Conservation (phyloP, 2,329 filamentous ascomycete genomes). For the Calonectria henricotiae region DNA sequence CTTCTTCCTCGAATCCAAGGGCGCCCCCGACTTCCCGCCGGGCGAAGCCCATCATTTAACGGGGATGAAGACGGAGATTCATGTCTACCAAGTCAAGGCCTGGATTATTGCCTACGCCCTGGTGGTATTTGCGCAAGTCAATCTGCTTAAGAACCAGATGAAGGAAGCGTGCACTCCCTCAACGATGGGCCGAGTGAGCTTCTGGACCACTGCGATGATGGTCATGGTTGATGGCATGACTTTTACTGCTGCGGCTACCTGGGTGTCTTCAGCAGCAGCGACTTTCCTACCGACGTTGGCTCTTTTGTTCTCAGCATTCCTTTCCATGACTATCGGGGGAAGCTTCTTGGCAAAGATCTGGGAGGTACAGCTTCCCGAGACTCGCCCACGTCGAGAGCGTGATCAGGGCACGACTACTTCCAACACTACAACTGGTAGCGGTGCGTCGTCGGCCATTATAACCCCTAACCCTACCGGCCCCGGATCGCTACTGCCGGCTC, state of each 20-base stretch:
- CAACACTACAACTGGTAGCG: slow-evolving; percentile 49
- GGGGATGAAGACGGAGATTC: slow-evolving; percentile 75
- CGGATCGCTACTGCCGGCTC: slow-evolving; percentile 58
- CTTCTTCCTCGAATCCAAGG: slow-evolving; percentile 77
- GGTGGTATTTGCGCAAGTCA: slow-evolving; percentile 74
- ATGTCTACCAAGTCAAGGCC: slow-evolving; percentile 71
- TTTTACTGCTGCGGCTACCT: slow-evolving; percentile 71
- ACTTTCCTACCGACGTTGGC: slow-evolving; percentile 73
- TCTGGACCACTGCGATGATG: slow-evolving; percentile 75
- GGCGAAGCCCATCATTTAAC: slow-evolving; percentile 70
- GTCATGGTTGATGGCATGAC: slow-evolving; percentile 75
- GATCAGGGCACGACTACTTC: slow-evolving; percentile 41
- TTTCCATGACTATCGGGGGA: slow-evolving; percentile 72
- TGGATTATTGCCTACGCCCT: slow-evolving; percentile 73
- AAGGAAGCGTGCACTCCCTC: slow-evolving; percentile 79
- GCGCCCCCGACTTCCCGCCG: slow-evolving; percentile 71
- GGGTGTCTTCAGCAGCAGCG: slow-evolving; percentile 70
- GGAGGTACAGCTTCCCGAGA: slow-evolving; percentile 71
- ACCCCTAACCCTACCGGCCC: slow-evolving; percentile 52
- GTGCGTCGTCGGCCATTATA: slow-evolving; percentile 48
- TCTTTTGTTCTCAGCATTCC: slow-evolving; percentile 67
- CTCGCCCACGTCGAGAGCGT: slow-evolving; percentile 66
- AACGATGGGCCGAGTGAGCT: slow-evolving; percentile 77
- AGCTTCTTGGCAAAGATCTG: slow-evolving; percentile 75
- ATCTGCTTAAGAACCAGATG: slow-evolving; percentile 76